Evolutionary conservation across 1,284 basidiomycete species (phyloP).

Genomic region (Sporisorium reilianum): DNA sequence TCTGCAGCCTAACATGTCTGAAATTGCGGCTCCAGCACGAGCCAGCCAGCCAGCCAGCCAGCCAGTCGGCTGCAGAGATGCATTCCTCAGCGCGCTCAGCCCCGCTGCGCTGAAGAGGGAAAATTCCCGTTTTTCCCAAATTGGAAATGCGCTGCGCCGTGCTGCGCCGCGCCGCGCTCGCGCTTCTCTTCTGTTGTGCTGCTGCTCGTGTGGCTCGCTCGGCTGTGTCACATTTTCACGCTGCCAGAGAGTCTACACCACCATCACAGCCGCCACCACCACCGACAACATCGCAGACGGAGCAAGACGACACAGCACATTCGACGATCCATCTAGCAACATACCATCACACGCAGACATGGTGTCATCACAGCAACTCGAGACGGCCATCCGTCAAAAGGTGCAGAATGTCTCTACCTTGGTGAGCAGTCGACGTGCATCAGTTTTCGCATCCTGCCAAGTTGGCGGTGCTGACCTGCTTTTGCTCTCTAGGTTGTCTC

Average conservation of each 20-base stretch:
- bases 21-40: slow-evolving; percentile 1
- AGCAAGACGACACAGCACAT: neutral
- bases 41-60: slow-evolving; percentile 8
- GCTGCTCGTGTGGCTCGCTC: too few relatives aligned
- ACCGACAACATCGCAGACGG: neutral
- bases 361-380: slow-evolving; percentile 66
- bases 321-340: neutral
- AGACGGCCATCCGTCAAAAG: slow-evolving; percentile 64
- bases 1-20: neutral
- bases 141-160: neutral
- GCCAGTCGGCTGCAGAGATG: slow-evolving; percentile 11
- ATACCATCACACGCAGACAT: slow-evolving; percentile 21
- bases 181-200: too few relatives aligned
- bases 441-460: neutral
- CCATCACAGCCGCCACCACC: neutral
- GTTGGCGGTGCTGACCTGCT: neutral
- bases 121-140: neutral
- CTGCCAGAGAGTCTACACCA: neutral
- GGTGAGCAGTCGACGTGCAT: slow-evolving; percentile 3
- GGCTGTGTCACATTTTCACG: neutral
- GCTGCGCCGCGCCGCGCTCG: too few relatives aligned
- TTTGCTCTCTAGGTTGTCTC: slow-evolving; percentile 51
- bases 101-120: neutral
- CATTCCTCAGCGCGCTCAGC: slow-evolving; percentile 16
- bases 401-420: slow-evolving; percentile 59